These are phyloP conservation scores for Stagonosporopsis tanaceti DNA, from an alignment of 2,329 filamentous ascomycete species.

Conservation along the genomic window DNA sequence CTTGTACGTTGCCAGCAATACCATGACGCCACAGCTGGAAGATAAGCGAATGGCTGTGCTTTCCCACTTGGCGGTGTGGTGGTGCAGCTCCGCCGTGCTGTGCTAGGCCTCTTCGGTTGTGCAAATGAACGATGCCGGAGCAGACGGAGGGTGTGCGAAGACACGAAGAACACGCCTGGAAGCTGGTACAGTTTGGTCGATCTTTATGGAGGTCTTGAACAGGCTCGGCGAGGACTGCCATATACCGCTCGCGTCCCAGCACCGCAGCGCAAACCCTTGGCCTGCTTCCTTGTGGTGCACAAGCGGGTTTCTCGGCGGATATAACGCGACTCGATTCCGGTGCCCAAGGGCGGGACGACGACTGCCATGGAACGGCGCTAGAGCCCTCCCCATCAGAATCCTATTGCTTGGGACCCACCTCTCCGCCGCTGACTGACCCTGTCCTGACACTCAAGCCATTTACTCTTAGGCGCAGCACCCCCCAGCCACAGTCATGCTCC, in stretches of 20 bases:
- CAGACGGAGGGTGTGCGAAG: constrained; percentile 14
- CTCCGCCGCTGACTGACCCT: constrained; percentile 39
- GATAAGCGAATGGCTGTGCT: constrained; percentile 44
- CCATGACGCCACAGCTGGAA: constrained; percentile 44
- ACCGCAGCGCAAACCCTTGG: constrained; percentile 12
- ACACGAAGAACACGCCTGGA: constrained; percentile 9
- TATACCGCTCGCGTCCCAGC: constrained; percentile 6
- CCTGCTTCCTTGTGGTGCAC: constrained; percentile 23
- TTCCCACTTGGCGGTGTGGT: constrained; percentile 39
- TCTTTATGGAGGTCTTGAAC: neutral
- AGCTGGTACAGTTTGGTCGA: neutral
- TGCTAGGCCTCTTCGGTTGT: constrained; percentile 17
- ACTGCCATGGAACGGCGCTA: constrained; percentile 38
- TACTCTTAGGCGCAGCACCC: constrained; percentile 44
- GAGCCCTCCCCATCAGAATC: constrained; percentile 38
- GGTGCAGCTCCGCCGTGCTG: constrained; percentile 35
- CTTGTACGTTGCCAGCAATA: constrained; percentile 15
- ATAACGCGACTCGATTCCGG: constrained; percentile 36
- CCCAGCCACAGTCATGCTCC: constrained; percentile 42
- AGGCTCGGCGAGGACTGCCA: constrained; percentile 2
- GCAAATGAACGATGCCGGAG: constrained; percentile 28
- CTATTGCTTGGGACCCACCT: constrained; percentile 42
- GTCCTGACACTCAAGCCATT: constrained; percentile 36
- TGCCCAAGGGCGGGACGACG: constrained; percentile 33
- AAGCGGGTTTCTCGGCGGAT: constrained; percentile 41